A percentile compares a stretch with the other conserved stretches of the same genome.
Evolutionary conservation across 768 basidiomycete genomes (phyloP).

Genomic region (Boletales sp.): DNA sequence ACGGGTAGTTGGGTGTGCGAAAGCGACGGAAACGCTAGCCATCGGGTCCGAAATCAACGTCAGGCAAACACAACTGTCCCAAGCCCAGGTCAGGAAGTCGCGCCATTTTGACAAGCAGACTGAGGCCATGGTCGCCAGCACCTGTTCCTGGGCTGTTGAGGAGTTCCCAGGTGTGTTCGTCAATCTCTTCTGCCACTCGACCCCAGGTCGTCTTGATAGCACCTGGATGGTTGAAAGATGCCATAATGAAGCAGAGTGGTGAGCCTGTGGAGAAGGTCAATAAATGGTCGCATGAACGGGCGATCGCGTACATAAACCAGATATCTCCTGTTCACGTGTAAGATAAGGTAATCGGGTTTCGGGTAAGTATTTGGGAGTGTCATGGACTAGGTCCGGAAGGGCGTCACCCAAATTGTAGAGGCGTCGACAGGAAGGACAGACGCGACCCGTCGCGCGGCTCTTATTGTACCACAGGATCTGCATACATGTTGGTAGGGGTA

Average conservation of each 20-base stretch:
- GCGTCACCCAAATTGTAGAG: constrained; percentile 68
- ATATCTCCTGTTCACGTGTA: constrained; percentile 62
- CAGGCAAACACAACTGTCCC: constrained; percentile 48
- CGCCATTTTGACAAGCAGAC: constrained; percentile 74
- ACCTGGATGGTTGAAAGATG: constrained; percentile 59
- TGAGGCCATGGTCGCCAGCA: constrained; percentile 40
- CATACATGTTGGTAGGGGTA: not conserved
- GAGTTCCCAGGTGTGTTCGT: constrained; percentile 59
- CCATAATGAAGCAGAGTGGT: constrained; percentile 70
- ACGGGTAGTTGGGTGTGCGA: constrained; percentile 10
- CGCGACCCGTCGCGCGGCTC: constrained; percentile 61
- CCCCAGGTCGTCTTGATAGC: constrained; percentile 72
- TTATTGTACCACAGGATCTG: constrained; percentile 87
- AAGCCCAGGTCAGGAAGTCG: constrained; percentile 71
- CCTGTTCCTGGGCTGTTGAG: constrained; percentile 44
- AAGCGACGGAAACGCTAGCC: not conserved
- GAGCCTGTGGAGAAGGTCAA: constrained; percentile 51
- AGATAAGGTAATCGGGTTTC: constrained; percentile 39
- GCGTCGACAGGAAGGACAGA: constrained; percentile 77
- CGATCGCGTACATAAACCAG: constrained; percentile 64
- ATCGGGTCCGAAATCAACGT: constrained; percentile 24
- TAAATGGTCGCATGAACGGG: not conserved
- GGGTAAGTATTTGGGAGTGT: constrained; percentile 11
- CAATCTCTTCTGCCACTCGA: constrained; percentile 61
- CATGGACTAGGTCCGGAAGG: constrained; percentile 45